Evolutionary conservation across 352 stramenopile species (phyloP).

Genomic region (Pythium myriotylum): DNA sequence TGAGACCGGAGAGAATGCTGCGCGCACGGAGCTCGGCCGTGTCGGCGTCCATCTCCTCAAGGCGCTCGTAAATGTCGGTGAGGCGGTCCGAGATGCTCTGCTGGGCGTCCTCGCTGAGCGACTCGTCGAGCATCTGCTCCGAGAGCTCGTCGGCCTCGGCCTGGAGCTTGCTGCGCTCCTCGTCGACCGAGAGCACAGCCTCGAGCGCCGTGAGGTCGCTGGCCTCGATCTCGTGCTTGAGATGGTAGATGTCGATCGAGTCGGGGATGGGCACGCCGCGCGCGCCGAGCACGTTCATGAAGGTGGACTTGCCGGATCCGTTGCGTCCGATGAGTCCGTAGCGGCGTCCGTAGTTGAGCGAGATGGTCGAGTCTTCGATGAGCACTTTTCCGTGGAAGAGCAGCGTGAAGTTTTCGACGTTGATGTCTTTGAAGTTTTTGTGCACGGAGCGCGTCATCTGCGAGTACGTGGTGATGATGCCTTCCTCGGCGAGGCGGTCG

Average conservation of each 20-base stretch:
- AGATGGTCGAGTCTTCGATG: constrained; percentile 95
- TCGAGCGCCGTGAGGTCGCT: constrained; percentile 94
- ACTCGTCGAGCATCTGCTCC: constrained; percentile 89
- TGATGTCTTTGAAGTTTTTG: constrained; percentile 98
- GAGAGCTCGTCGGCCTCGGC: constrained; percentile 92
- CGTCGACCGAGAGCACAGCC: constrained; percentile 95
- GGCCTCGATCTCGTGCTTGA: constrained; percentile 96
- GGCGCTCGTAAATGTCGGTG: constrained; percentile 93
- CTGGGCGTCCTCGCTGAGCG: constrained; percentile 85
- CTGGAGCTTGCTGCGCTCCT: constrained; percentile 93
- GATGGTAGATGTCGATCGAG: constrained; percentile 96
- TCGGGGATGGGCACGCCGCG: constrained; percentile 94
- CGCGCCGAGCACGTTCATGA: constrained; percentile 97
- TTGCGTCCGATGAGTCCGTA: constrained; percentile 98
- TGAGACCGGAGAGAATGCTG: constrained; percentile 94
- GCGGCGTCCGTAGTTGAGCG: constrained; percentile 97
- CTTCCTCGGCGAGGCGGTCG: constrained; percentile 91
- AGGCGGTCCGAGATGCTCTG: constrained; percentile 90
- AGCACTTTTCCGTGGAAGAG: constrained; percentile 96
- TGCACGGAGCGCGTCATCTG: constrained; percentile 90
- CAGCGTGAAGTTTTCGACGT: constrained; percentile 96
- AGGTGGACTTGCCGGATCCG: constrained; percentile 95
- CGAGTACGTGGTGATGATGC: constrained; percentile 97
- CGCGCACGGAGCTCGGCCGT: constrained; percentile 93
- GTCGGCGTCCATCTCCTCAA: constrained; percentile 95